These are phyloP conservation scores for Sporisorium iseilematis-ciliati DNA, from an alignment of 1,284 basidiomycete species.

Conservation along the genomic window DNA sequence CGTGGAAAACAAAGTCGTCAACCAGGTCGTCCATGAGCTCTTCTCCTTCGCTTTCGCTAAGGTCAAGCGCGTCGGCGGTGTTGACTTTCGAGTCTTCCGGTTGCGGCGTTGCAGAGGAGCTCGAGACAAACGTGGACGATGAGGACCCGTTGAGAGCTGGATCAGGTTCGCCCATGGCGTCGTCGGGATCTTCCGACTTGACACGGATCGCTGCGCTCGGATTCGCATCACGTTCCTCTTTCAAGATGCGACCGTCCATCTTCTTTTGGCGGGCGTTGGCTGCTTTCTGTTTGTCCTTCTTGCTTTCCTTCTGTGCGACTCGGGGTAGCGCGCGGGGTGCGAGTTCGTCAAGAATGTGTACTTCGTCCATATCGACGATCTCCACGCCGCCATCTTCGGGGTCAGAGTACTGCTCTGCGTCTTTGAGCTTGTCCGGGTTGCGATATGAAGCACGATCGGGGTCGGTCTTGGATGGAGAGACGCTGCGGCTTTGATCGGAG, in stretches of 20 bases:
- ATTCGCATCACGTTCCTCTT: constrained; percentile 23
- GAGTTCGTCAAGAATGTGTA: constrained; percentile 85
- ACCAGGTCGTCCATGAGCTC: constrained; percentile 86
- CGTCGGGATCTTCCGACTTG: constrained; percentile 52
- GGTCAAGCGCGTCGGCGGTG: constrained; percentile 79
- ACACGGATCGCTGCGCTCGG: constrained; percentile 21
- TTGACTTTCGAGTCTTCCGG: constrained; percentile 72
- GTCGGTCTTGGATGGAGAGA: constrained; percentile 30
- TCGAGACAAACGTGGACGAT: constrained; percentile 17
- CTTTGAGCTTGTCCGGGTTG: constrained; percentile 54
- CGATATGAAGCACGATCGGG: constrained; percentile 44
- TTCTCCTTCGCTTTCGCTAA: constrained; percentile 86
- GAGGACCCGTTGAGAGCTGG: constrained; percentile 2
- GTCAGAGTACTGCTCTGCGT: constrained; percentile 52
- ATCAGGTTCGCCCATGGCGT: constrained; percentile 23
- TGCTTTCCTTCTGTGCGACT: constrained; percentile 62
- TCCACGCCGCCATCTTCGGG: constrained; percentile 56
- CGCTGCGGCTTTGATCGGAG: constrained; percentile 11
- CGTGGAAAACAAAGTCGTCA: constrained; percentile 77
- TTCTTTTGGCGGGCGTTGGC: constrained; percentile 61
- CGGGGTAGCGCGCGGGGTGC: constrained; percentile 83
- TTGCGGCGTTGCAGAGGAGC: constrained; percentile 31
- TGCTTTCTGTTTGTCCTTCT: constrained; percentile 69
- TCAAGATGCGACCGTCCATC: constrained; percentile 70
- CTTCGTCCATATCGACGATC: constrained; percentile 82